Evolutionary conservation across 2,329 filamentous ascomycete genomes (phyloP).

Genomic region (Dryadomyces sulphureus): DNA sequence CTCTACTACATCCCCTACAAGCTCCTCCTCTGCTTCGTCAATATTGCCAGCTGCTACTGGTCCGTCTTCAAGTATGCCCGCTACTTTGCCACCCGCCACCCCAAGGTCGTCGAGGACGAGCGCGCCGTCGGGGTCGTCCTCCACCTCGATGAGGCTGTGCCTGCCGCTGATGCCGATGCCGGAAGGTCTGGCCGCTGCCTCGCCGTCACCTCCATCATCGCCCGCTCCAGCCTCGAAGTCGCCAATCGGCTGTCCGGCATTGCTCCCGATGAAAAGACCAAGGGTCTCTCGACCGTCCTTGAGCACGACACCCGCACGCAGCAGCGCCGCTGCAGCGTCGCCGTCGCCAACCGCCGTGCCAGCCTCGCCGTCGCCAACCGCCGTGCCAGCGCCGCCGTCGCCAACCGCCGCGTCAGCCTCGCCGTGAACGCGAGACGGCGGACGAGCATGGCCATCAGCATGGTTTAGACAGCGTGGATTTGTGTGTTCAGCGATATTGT

Average conservation of each 20-base stretch:
- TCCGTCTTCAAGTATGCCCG: constrained; percentile 5
- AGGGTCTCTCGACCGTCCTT: not conserved
- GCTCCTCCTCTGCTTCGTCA: constrained; percentile 1
- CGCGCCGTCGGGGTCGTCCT: constrained; percentile 4
- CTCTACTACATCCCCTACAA: constrained; percentile 5
- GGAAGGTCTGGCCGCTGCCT: constrained; percentile 3
- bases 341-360: no score
- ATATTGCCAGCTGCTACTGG: constrained; percentile 6
- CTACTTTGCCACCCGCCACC: constrained; percentile 5
- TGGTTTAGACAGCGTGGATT: no score
- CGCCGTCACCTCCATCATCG: not conserved
- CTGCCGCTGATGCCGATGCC: no score
- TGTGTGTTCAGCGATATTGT: no score
- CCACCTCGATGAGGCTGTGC: not conserved
- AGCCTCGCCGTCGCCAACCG: no score
- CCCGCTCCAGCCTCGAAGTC: not conserved
- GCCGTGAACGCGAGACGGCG: no score
- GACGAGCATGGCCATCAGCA: no score
- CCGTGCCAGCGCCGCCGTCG: no score
- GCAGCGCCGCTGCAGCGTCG: no score
- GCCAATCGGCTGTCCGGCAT: no score
- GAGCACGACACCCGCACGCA: not conserved
- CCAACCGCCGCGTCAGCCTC: no score
- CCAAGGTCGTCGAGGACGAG: constrained; percentile 6
- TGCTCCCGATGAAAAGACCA: not conserved